These are phyloP conservation scores for Diplosphaera chodatii DNA, from an alignment of 139 green algal species.

Conservation along the genomic window DNA sequence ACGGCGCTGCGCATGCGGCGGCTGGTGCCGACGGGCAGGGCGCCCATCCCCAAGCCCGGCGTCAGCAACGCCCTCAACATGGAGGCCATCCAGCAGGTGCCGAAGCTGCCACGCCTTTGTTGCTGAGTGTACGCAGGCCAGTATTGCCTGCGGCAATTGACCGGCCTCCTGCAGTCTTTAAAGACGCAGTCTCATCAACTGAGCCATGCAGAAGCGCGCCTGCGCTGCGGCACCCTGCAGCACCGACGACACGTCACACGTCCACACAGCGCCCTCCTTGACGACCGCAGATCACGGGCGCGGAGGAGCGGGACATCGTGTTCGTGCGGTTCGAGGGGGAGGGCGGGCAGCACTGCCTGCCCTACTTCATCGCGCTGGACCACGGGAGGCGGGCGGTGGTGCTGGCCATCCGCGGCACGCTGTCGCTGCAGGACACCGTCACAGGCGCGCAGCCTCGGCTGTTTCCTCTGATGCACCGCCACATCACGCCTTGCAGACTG, in stretches of 20 bases:
- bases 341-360: conserved; percentile 24
- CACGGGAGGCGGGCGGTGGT: conserved; percentile 27
- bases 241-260: too few relatives aligned
- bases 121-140: too few relatives aligned
- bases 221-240: too few relatives aligned
- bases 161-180: too few relatives aligned
- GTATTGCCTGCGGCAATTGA: too few relatives aligned
- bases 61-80: conserved; percentile 32
- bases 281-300: conserved; percentile 31
- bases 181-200: too few relatives aligned
- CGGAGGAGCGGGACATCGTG: conserved; percentile 31
- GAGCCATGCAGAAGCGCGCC: too few relatives aligned
- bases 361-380: conserved; percentile 59
- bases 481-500: too few relatives aligned
- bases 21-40: not conserved
- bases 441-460: too few relatives aligned
- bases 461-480: too few relatives aligned
- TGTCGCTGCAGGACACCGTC: conserved; percentile 50
- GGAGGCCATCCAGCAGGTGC: conserved; percentile 42
- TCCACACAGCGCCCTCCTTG: too few relatives aligned
- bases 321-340: conserved; percentile 26
- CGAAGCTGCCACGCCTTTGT: not conserved
- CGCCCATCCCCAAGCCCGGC: conserved; percentile 13
- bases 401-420: conserved; percentile 48
- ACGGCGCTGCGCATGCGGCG: not conserved